A percentile compares a stretch with the other conserved stretches of the same genome.
phyloP scores from a whole-genome alignment of 106 monocot species.

The Phalaenopsis aphrodite region DNA sequence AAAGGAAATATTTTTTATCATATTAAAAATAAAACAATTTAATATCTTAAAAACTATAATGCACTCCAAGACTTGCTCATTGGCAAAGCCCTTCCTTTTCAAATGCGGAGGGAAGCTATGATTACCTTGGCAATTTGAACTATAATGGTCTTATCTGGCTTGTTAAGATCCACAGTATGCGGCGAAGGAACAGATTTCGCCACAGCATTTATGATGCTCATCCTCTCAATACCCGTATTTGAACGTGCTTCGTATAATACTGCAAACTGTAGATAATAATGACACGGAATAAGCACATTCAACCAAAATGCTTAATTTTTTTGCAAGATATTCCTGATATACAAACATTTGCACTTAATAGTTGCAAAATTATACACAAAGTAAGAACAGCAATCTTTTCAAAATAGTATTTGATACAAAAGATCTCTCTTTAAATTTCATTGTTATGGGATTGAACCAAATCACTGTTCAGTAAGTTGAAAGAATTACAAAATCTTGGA shows the following conservation, averaged over 20 bases:
- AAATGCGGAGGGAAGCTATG: no score
- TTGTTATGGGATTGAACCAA: background rate
- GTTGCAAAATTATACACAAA: background rate
- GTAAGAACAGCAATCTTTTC: background rate
- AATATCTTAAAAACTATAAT: no score
- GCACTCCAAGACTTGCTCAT: no score
- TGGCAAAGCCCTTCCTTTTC: no score
- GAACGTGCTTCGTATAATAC: conserved; percentile 88
- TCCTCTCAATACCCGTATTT: conserved; percentile 89
- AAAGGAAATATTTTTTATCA: background rate
- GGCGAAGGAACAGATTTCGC: conserved; percentile 82
- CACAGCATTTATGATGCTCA: conserved; percentile 82
- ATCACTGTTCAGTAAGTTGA: background rate
- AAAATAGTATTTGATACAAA: background rate
- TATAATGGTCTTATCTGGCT: conserved; percentile 84
- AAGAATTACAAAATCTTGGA: background rate
- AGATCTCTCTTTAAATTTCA: background rate
- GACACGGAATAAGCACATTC: background rate
- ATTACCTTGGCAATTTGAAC: conserved; percentile 89
- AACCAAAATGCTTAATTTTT: background rate
- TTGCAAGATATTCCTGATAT: background rate
- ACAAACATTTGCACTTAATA: background rate
- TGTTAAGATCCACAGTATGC: conserved; percentile 85
- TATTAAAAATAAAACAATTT: background rate
- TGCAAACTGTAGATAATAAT: conserved; percentile 62